Conservation (phyloP, 192 early-diverging fungal genomes). For the Umbelopsis sp. region DNA sequence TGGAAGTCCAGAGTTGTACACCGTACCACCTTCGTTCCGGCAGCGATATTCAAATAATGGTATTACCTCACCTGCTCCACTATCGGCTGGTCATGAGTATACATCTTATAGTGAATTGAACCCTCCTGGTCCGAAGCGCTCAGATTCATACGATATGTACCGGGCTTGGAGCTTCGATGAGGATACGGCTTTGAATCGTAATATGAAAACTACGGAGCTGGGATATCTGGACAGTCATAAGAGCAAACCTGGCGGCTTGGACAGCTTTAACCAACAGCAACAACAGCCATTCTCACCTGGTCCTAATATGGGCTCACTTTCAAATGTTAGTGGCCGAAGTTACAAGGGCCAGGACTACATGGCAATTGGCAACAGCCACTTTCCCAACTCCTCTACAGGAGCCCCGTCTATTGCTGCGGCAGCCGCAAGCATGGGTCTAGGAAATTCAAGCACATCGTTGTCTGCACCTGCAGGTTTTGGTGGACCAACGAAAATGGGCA, state of each 20-base stretch:
- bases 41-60: background rate
- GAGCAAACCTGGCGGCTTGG: background rate
- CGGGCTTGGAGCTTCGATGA: conserved; percentile 9
- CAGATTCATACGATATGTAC: conserved; percentile 5
- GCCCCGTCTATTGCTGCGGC: background rate
- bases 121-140: background rate
- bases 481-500: conserved; percentile 20
- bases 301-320: background rate
- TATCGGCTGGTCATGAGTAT: conserved; percentile 4
- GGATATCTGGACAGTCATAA: background rate
- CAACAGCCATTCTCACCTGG: conserved; percentile 11
- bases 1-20: conserved; percentile 4
- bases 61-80: background rate
- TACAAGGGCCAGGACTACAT: conserved; percentile 1
- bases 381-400: background rate
- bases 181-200: background rate
- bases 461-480: conserved; percentile 38
- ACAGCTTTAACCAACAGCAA: background rate
- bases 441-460: conserved; percentile 10
- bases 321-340: background rate
- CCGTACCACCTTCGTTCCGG: background rate
- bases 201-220: background rate
- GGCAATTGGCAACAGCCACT: background rate
- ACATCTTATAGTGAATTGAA: background rate
- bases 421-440: conserved; percentile 9